Evolutionary conservation across 768 basidiomycete species (phyloP), one percentile per base, ranked within the genome.

Genomic region (Lactifluus rugatus): DNA sequence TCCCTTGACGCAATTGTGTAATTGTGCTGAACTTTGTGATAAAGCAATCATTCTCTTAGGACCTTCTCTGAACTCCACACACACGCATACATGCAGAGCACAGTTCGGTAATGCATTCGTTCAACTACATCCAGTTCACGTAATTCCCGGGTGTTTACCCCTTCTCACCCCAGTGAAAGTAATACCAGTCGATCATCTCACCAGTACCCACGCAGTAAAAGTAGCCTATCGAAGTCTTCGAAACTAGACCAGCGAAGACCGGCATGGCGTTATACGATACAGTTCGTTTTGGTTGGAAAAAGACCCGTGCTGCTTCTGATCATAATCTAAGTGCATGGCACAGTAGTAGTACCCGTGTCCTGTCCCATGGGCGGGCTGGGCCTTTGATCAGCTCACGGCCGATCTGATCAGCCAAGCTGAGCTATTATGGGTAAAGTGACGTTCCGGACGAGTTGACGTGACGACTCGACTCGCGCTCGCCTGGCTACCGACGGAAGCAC

Each of bases 1-100:
- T 25, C 48, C 55, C 48, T 42, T 46, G 55, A 56, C 39, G 31
- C 48, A 54, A 54, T 54, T 36, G 53, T 23, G 25, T 19, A 46
- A 46, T 34, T 5, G 46, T 37, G n/a, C 34, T 25, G 19, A 46
- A 46, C 32, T 26, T 44, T 1, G 13, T 44, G 7, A 2, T 19
- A 19, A 6, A 19, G n/a, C 19, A 19, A 42, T 21, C 21, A 44
- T 11, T 5, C 42, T n/a, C 41, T 9, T 19, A 19, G 41, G 41
- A 6, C 19, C n/a, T 42, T 42, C 21, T 23, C 42, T 10, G 10
- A 23, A 13, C 21, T 44, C 21, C 42, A 23, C 21, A 44, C 19
- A 3, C 17, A 48, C 17, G 14, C 25, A 17, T 14, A 47, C 25
- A 17, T 21, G 16, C 14, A 39, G 37, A 14, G 5, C 17, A 17